Evolutionary conservation across 768 basidiomycete species (phyloP), one percentile per base, ranked within the genome.

Genomic region (Phylloporus rhodoxanthus): DNA sequence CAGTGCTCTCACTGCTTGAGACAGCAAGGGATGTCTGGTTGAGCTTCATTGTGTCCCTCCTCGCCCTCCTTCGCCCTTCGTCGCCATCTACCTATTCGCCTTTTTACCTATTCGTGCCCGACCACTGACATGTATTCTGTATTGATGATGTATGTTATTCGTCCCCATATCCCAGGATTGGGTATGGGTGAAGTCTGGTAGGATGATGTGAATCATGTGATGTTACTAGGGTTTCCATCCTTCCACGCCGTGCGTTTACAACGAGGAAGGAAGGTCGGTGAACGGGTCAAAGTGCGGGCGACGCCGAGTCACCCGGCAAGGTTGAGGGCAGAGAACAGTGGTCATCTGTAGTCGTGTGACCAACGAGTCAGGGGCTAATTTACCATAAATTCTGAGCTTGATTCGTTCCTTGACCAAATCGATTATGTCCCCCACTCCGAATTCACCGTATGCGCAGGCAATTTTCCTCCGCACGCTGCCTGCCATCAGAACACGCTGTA

Each of bases 401-500:
- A 20, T 13, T 25, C 8, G 7, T 40, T 29, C 23, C 6, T 14
- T 20, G 5, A 14, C 21, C 15, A 43, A 34, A 44, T 50, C 45
- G 43, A 50, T 41, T 13, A 47, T 54, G 30, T 29, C 36, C 33
- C 47, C 30, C 36, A 50, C 33, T 36, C 32, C 28, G 23, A 45
- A 60, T 39, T 50, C 55, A 29, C 50, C 58, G 39, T 56, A 40
- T 43, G 54, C 39, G 34, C 59, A 54, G 33, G 80, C 83, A 21
- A 71, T 69, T 5, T 94, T 93, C 62, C 79, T 96, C 38, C 84
- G 86, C 28, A 91, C 89, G 0, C 75, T 96, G 3, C 87, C 90
- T 14, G 80, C 92, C n/a, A 91, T 97, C 58, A 80, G 95, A 40
- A 85, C 93, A 58, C 78, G 91, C 37, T 98, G 92, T 67, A 64